Evolutionary conservation across 129 eudicot genomes (phyloP).

Genomic region (Ambrosia trifida): DNA sequence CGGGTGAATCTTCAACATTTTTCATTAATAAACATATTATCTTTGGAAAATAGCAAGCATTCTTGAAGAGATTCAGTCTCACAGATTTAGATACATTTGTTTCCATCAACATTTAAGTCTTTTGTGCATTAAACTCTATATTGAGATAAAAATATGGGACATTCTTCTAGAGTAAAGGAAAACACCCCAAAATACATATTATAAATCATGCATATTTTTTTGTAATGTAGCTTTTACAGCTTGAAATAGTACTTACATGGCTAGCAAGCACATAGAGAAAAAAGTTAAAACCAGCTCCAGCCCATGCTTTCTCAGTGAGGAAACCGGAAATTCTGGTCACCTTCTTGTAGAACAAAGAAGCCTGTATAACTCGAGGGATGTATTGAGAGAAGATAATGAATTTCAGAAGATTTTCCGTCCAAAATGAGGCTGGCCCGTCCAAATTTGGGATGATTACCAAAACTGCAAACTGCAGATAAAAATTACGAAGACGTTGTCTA

Average conservation of each 20-base stretch:
- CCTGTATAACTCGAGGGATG: constrained; percentile 39
- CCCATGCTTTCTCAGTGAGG: constrained; percentile 73
- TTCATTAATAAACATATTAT: background rate
- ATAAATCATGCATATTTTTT: background rate
- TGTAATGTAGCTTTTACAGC: background rate
- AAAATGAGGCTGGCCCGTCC: constrained; percentile 12
- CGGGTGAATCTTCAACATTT: background rate
- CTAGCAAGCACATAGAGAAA: constrained; percentile 79
- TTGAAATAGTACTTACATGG: constrained; percentile 58
- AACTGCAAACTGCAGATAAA: constrained; percentile 35
- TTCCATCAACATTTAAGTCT: background rate
- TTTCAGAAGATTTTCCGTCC: constrained; percentile 34
- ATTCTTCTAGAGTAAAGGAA: background rate
- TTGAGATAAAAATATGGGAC: background rate
- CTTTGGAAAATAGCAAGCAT: background rate
- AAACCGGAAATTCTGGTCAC: constrained; percentile 57
- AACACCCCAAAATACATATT: constrained; percentile 1
- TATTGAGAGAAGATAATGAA: constrained; percentile 38
- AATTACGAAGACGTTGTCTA: background rate
- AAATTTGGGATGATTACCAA: constrained; percentile 36
- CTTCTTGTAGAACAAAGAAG: constrained; percentile 32
- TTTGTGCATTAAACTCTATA: background rate
- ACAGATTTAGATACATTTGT: background rate
- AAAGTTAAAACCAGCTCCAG: constrained; percentile 75
- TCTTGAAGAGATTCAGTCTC: background rate